These are phyloP conservation scores for Thalassiosira sp. DNA, from an alignment of 352 stramenopile genomes.

Conservation along the genomic window DNA sequence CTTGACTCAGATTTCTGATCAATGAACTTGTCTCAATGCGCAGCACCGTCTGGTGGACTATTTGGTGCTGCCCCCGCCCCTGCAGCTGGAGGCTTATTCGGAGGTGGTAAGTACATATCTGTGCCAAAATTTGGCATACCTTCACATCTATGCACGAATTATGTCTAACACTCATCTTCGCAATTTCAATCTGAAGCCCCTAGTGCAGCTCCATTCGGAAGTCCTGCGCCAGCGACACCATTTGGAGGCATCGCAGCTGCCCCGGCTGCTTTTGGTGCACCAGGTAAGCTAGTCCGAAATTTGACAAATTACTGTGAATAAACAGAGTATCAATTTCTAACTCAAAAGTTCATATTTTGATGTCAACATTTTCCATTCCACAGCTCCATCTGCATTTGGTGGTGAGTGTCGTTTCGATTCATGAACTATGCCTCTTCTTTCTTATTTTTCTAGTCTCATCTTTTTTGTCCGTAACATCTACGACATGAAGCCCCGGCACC, in stretches of 20 bases:
- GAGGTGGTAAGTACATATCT: constrained; percentile 16
- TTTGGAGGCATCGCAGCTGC: constrained; percentile 9
- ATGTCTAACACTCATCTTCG: not conserved
- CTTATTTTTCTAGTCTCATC: not conserved
- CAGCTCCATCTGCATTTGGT: constrained; percentile 22
- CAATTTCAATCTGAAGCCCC: not conserved
- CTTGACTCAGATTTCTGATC: not conserved
- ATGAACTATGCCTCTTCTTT: not conserved
- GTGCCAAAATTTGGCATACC: not conserved
- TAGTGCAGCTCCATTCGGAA: constrained; percentile 8
- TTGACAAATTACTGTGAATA: not conserved
- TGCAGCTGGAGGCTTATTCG: constrained; percentile 13
- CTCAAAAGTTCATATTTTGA: not conserved
- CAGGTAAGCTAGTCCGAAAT: not conserved
- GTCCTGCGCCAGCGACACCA: constrained; percentile 5
- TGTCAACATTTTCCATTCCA: not conserved
- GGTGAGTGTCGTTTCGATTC: not conserved
- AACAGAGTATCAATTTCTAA: not conserved
- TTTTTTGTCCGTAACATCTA: not conserved
- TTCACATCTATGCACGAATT: not conserved
- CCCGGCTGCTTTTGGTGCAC: constrained; percentile 19
- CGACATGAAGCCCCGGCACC: not conserved
- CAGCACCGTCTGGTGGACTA: not conserved
- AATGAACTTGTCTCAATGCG: not conserved
- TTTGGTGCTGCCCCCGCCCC: constrained; percentile 26